Evolutionary conservation across 129 eudicot species (phyloP).

Genomic region (Chrysanthemum seticuspe): DNA sequence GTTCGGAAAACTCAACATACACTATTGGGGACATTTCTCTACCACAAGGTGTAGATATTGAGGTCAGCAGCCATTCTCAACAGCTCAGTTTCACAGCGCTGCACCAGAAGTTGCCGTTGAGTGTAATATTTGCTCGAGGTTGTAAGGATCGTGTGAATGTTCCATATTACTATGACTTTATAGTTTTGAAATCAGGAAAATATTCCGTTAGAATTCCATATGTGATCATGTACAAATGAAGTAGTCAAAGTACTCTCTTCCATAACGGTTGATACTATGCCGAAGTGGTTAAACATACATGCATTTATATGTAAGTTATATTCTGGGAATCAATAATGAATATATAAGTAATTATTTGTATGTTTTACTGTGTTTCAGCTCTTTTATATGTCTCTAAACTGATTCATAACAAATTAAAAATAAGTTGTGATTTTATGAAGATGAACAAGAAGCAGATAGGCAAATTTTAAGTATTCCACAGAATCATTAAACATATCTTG

Average conservation of each 20-base stretch:
- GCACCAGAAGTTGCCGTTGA: not conserved
- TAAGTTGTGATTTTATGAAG: no score
- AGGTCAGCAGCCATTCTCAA: not conserved
- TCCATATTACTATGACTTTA: not conserved
- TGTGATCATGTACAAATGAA: not conserved
- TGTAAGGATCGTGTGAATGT: not conserved
- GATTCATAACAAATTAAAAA: no score
- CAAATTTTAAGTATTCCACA: no score
- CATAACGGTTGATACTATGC: not conserved
- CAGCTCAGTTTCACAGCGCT: not conserved
- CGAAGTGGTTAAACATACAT: not conserved
- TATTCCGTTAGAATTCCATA: not conserved
- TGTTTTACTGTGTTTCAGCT: no score
- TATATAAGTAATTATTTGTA: no score
- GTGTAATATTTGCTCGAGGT: not conserved
- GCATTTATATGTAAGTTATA: not conserved
- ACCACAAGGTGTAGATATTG: not conserved
- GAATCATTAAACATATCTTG: no score
- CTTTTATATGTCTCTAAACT: no score
- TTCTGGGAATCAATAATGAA: not conserved
- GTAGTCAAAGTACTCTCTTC: not conserved
- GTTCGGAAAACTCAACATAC: not conserved
- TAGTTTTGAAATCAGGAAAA: not conserved
- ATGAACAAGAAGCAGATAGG: no score
- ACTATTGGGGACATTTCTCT: not conserved